phyloP scores from a whole-genome alignment of 2,329 filamentous ascomycete species.

The Pseudomassariella vexata region DNA sequence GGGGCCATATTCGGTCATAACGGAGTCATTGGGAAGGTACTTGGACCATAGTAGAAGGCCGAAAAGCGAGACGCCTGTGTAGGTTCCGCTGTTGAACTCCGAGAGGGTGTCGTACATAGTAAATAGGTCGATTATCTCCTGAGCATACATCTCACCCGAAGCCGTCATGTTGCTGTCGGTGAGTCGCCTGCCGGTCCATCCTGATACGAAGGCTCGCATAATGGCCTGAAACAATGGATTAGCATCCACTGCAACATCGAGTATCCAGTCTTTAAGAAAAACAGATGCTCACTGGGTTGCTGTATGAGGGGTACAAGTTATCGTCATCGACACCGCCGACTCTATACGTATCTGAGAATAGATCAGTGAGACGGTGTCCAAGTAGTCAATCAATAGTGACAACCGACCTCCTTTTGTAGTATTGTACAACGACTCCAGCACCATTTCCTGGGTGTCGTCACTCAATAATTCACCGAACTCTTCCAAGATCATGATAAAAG shows the following conservation, averaged over 20 bases:
- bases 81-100: conserved; percentile 30
- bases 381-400: too few species aligned
- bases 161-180: conserved; percentile 44
- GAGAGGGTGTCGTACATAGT: conserved; percentile 41
- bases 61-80: conserved; percentile 45
- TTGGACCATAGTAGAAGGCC: conserved; percentile 44
- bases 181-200: conserved; percentile 40
- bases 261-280: too few species aligned
- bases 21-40: conserved; percentile 37
- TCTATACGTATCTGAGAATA: conserved; percentile 47
- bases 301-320: conserved; percentile 48
- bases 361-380: too few species aligned
- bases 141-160: conserved; percentile 40
- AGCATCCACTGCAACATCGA: too few species aligned
- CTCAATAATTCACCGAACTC: conserved; percentile 36
- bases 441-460: conserved; percentile 17
- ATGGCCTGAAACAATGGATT: too few species aligned
- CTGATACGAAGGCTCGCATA: conserved; percentile 45
- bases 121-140: conserved; percentile 43
- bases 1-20: conserved; percentile 36
- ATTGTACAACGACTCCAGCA: conserved; percentile 41
- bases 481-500: conserved; percentile 43
- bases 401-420: conserved; percentile 40
- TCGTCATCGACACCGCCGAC: conserved; percentile 46
- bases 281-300: too few species aligned